Evolutionary conservation across 2,329 filamentous ascomycete genomes (phyloP).

Genomic region (Botrytis deweyae): DNA sequence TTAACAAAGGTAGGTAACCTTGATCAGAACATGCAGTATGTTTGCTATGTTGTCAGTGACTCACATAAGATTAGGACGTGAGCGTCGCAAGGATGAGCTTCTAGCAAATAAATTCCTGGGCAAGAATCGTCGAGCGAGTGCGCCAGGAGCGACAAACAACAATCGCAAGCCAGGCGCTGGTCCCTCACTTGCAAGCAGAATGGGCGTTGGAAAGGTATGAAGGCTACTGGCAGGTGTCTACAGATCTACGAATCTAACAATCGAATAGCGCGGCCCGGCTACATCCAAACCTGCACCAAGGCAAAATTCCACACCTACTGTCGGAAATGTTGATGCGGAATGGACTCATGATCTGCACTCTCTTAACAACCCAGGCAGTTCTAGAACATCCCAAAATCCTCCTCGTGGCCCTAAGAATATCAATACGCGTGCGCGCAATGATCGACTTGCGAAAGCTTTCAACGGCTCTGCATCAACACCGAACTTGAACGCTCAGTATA

Average conservation of each 20-base stretch:
- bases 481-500: constrained; percentile 39
- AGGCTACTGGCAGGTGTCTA: background rate
- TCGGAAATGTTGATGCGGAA: constrained; percentile 62
- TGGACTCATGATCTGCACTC: constrained; percentile 71
- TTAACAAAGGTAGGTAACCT: constrained; percentile 35
- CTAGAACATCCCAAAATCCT: constrained; percentile 44
- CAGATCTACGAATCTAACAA: constrained; percentile 23
- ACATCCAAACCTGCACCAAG: constrained; percentile 31
- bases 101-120: constrained; percentile 73
- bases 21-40: too few species aligned
- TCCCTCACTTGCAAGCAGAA: constrained; percentile 67
- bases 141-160: constrained; percentile 48
- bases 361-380: constrained; percentile 45
- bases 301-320: constrained; percentile 38
- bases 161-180: constrained; percentile 48
- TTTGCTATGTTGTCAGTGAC: constrained; percentile 12
- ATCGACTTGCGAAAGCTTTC: constrained; percentile 33
- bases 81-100: constrained; percentile 68
- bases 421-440: constrained; percentile 32
- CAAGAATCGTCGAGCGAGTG: constrained; percentile 57
- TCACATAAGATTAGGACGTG: constrained; percentile 45
- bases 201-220: constrained; percentile 69
- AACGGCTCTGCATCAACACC: constrained; percentile 37
- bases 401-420: constrained; percentile 36
- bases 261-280: constrained; percentile 28